Percentiles rank a stretch among this genome's conserved stretches.
These are phyloP conservation scores for Dictyostelium capitatum DNA, from an alignment of 78 protist species.

Conservation along the genomic window DNA sequence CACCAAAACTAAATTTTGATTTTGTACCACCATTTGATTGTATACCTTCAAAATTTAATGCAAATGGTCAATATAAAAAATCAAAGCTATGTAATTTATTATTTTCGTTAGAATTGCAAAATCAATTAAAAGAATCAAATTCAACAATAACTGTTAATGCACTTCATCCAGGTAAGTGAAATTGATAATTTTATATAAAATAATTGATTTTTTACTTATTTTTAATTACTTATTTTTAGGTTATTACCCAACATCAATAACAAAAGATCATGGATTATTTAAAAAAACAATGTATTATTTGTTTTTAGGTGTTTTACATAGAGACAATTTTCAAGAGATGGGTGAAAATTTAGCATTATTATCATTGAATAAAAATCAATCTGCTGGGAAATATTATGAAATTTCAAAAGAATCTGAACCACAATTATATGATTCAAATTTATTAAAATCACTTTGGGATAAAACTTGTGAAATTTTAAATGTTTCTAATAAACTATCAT, in stretches of 20 bases:
- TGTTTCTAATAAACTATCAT: too few relatives aligned
- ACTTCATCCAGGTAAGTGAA: slow-evolving; percentile 49
- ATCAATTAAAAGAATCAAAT: background rate
- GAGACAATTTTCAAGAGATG: background rate
- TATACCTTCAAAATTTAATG: background rate
- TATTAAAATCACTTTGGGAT: background rate
- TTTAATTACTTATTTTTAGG: too few relatives aligned
- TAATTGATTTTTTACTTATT: too few relatives aligned
- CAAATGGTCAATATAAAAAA: background rate
- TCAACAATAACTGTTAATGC: slow-evolving; percentile 23
- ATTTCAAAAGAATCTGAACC: background rate
- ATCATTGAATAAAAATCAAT: background rate
- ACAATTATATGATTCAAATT: background rate
- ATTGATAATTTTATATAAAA: too few relatives aligned
- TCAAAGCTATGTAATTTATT: slow-evolving; percentile 50
- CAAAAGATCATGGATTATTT: background rate
- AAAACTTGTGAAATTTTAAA: background rate
- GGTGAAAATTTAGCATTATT: background rate
- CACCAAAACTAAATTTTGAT: slow-evolving; percentile 25
- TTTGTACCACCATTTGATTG: background rate
- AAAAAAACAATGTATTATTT: background rate
- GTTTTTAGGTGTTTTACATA: background rate
- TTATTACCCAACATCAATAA: background rate
- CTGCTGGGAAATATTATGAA: background rate
- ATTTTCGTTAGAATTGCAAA: slow-evolving; percentile 31